These are phyloP conservation scores for Mycena venus DNA, from an alignment of 768 basidiomycete species.

Conservation along the genomic window DNA sequence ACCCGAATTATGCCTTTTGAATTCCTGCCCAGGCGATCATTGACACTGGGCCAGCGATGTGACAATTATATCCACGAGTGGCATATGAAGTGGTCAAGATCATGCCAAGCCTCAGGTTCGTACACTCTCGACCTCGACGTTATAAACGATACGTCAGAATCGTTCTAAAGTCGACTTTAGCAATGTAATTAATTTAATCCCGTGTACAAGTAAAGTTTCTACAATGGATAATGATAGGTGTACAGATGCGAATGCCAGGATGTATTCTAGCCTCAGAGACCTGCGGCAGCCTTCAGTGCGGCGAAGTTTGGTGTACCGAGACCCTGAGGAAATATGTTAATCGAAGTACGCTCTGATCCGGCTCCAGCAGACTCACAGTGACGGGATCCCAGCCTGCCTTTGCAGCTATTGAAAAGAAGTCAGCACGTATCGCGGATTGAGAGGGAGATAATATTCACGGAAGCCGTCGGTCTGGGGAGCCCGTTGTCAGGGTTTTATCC, in stretches of 20 bases:
- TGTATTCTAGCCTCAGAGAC: not conserved
- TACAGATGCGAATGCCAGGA: not conserved
- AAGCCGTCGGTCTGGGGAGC: not conserved
- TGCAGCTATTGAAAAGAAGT: constrained; percentile 47
- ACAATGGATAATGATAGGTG: not conserved
- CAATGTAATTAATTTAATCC: too few species aligned
- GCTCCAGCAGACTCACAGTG: constrained; percentile 13
- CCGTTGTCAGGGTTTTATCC: too few species aligned
- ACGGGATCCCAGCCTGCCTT: constrained; percentile 45
- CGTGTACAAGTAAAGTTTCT: not conserved
- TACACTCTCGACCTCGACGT: too few species aligned
- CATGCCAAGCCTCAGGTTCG: too few species aligned
- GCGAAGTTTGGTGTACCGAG: constrained; percentile 25
- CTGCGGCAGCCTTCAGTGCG: constrained; percentile 11
- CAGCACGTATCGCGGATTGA: constrained; percentile 30
- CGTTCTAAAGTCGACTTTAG: too few species aligned
- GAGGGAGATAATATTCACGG: constrained; percentile 1
- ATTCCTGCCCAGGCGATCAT: too few species aligned
- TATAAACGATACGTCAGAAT: too few species aligned
- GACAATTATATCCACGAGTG: too few species aligned
- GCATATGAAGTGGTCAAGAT: too few species aligned
- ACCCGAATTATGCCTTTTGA: too few species aligned
- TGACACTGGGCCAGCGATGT: too few species aligned
- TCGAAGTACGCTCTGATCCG: not conserved
- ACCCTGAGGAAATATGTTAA: not conserved